phyloP scores from a whole-genome alignment of 2,329 filamentous ascomycete genomes.

The Neofusicoccum umdonicola region DNA sequence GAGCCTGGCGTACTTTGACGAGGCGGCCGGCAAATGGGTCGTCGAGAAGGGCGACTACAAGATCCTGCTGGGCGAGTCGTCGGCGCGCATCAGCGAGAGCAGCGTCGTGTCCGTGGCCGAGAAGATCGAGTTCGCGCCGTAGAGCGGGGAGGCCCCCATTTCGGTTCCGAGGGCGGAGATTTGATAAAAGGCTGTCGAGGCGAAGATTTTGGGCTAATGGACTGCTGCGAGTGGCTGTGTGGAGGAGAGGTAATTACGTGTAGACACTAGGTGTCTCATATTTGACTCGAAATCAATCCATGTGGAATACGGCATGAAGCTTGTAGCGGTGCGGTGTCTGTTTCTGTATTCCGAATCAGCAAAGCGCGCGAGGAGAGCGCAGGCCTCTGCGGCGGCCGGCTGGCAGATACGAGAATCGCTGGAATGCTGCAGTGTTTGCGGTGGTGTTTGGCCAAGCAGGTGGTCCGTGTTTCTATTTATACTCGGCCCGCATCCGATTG shows the following conservation, averaged over 20 bases:
- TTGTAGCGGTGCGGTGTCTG: no score
- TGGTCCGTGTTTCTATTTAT: constrained; percentile 8
- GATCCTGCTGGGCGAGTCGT: constrained; percentile 61
- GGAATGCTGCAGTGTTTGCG: background rate
- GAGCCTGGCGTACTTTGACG: constrained; percentile 61
- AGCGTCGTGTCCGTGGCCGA: background rate
- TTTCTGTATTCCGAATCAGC: no score
- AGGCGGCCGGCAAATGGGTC: constrained; percentile 59
- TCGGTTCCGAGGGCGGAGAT: background rate
- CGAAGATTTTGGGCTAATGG: background rate
- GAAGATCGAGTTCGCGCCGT: constrained; percentile 4
- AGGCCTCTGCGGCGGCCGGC: no score
- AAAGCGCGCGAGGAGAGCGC: background rate
- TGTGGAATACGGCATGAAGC: background rate
- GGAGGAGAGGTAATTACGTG: background rate
- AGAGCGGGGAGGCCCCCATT: background rate
- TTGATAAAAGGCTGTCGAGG: background rate
- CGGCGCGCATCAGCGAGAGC: constrained; percentile 43
- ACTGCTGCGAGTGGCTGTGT: background rate
- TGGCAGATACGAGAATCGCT: background rate
- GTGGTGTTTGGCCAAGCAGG: background rate
- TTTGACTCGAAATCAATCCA: background rate
- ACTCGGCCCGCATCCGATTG: background rate
- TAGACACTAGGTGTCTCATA: background rate
- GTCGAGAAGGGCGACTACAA: constrained; percentile 64